Base-by-base conservation (phyloP, 495 filamentous ascomycete species). In the Xylaria castorea region DNA sequence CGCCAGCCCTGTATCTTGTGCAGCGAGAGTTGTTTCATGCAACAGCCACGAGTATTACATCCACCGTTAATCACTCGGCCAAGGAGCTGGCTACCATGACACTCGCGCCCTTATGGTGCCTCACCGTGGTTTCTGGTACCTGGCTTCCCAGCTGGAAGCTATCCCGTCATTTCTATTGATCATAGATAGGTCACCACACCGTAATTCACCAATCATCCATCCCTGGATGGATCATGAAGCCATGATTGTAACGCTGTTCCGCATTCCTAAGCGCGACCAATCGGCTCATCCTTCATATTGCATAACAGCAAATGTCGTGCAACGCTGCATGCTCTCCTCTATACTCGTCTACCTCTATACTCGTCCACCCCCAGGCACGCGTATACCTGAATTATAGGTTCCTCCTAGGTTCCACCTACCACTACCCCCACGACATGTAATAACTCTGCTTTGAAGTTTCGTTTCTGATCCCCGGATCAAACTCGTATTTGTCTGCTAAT, bases 161-260 rank as follows among this genome's bases (percentile, higher is more conserved):
- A 60, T 60, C 62, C 57, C 51, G 62, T 61, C 63, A 60, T 72
- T 63, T 50, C 36, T 40, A 68, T 68, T 71, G 60, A 65, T 65
- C 69, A 65, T 57, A 51, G 61, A 65, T 71, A 71, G 67, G n/a
- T 58, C 36, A 36, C 70, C 68, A 32, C 46, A 27, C 18, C 20
- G 11, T 38, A 44, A 58, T 25, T 64, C 36, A 46, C 70, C 50
- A 61, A 61, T 34, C 57, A 51, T 46, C 16, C 44, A 68, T 34
- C 34, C 44, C 22, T 25, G 22, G n/a, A 68, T 64, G 61, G 9
- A 57, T 69, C 74, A 74, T 73, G 76, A 78, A 76, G 78, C 73
- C 74, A 73, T 76, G 73, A 75, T 76, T 73, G 62, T 64, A 75
- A 67, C 70, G 38, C 55, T 57, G 30, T 72, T 60, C 40, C 32